Evolutionary conservation across 495 filamentous ascomycete genomes (phyloP).

Genomic region (Annulohypoxylon nitens): DNA sequence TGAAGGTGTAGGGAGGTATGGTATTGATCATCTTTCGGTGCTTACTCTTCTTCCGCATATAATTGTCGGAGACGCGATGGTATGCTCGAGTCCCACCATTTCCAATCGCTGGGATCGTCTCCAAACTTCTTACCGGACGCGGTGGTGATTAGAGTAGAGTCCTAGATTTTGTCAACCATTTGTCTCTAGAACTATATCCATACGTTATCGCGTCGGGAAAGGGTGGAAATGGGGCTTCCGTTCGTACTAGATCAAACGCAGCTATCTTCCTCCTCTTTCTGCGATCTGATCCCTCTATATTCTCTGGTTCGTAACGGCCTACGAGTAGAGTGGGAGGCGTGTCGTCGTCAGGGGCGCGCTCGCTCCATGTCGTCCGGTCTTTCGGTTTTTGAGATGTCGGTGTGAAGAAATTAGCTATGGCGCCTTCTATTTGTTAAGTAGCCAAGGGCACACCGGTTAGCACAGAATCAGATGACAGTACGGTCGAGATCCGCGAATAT

Average conservation of each 20-base stretch:
- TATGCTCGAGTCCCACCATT: conserved; percentile 88
- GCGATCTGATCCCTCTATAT: conserved; percentile 42
- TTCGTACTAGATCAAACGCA: conserved; percentile 87
- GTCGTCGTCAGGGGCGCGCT: conserved; percentile 63
- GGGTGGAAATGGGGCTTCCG: neutral
- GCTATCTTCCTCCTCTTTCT: conserved; percentile 74
- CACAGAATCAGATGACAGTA: neutral
- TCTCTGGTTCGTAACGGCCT: conserved; percentile 73
- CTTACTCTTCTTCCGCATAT: conserved; percentile 75
- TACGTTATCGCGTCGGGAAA: conserved; percentile 18
- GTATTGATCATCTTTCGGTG: too few species aligned
- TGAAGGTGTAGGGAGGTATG: too few species aligned
- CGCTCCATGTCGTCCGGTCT: conserved; percentile 79
- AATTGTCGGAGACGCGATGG: conserved; percentile 74
- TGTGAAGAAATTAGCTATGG: conserved; percentile 89
- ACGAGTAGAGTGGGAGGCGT: conserved; percentile 73
- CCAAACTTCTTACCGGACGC: conserved; percentile 84
- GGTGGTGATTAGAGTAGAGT: conserved; percentile 86
- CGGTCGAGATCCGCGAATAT: neutral
- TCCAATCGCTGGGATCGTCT: conserved; percentile 82
- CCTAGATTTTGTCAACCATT: conserved; percentile 63
- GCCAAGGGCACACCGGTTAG: conserved; percentile 19
- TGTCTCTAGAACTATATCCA: neutral
- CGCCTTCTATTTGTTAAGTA: conserved; percentile 63
- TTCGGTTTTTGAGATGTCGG: conserved; percentile 88